phyloP scores from a whole-genome alignment of 2,329 filamentous ascomycete species.

The Penicillium sp. region DNA sequence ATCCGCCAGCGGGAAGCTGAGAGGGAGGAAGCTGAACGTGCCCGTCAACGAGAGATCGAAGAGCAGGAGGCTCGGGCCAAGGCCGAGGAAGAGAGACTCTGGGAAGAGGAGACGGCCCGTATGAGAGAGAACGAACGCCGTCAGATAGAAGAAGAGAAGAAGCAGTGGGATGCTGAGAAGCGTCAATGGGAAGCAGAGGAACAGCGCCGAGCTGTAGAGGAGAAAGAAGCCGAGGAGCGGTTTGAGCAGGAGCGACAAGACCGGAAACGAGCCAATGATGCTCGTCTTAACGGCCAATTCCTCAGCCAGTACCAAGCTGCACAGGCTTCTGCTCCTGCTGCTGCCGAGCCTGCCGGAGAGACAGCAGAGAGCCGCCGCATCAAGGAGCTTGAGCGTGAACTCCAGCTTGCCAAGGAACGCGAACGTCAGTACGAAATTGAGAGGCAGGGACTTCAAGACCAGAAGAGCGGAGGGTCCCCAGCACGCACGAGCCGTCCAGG shows the following conservation, averaged over 20 bases:
- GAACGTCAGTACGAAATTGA: slow-evolving; percentile 61
- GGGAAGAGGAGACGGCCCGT: slow-evolving; percentile 45
- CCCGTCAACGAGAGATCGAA: slow-evolving; percentile 46
- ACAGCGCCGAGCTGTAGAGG: slow-evolving; percentile 64
- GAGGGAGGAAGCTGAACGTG: slow-evolving; percentile 50
- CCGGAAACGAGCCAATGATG: slow-evolving; percentile 57
- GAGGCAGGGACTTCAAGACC: slow-evolving; percentile 47
- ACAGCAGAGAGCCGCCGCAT: slow-evolving; percentile 63
- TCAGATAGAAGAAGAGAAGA: slow-evolving; percentile 45
- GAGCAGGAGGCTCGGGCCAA: slow-evolving; percentile 46
- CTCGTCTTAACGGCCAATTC: slow-evolving; percentile 72
- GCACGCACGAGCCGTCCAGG: slow-evolving; percentile 26
- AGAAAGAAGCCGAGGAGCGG: slow-evolving; percentile 64
- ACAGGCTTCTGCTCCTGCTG: slow-evolving; percentile 44
- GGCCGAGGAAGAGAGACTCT: slow-evolving; percentile 44
- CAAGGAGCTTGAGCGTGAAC: slow-evolving; percentile 69
- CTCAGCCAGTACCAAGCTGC: slow-evolving; percentile 81
- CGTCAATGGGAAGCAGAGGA: slow-evolving; percentile 71
- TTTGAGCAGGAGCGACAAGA: slow-evolving; percentile 62
- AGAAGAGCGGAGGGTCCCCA: slow-evolving; percentile 18
- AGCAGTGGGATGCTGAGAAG: slow-evolving; percentile 50
- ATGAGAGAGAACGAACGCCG: slow-evolving; percentile 49
- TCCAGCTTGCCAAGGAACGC: slow-evolving; percentile 62
- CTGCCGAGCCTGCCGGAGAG: slow-evolving; percentile 37
- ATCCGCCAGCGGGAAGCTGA: slow-evolving; percentile 40